phyloP scores from a whole-genome alignment of 768 basidiomycete genomes.

The Macrolepiota albuminosa region DNA sequence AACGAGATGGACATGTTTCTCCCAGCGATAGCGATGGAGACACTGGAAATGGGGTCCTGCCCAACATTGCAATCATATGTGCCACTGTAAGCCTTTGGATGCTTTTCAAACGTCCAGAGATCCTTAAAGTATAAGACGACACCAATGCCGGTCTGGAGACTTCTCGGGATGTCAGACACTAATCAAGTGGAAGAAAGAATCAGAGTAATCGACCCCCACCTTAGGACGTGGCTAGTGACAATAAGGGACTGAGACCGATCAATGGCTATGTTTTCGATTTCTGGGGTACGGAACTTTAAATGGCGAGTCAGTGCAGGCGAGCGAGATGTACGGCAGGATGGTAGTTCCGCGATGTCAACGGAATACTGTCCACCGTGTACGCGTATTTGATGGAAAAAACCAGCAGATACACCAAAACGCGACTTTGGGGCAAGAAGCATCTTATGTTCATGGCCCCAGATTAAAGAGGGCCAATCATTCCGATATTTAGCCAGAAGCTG shows the following conservation, averaged over 20 bases:
- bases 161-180: constrained; percentile 10
- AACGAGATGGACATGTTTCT: constrained; percentile 39
- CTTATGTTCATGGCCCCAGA: constrained; percentile 45
- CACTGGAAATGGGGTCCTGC: constrained; percentile 27
- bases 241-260: constrained; percentile 43
- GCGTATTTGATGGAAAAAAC: constrained; percentile 41
- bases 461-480: constrained; percentile 43
- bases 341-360: constrained; percentile 43
- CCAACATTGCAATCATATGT: constrained; percentile 39
- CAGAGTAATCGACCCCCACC: constrained; percentile 21
- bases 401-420: constrained; percentile 37
- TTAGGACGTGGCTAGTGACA: constrained; percentile 36
- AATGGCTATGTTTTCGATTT: constrained; percentile 39
- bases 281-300: constrained; percentile 37
- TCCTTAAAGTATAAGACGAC: constrained; percentile 51
- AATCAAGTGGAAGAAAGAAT: background rate
- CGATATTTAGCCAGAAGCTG: constrained; percentile 41
- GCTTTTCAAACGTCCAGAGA: constrained; percentile 52
- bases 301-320: constrained; percentile 40
- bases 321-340: constrained; percentile 41
- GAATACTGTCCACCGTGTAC: constrained; percentile 35
- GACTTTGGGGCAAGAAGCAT: constrained; percentile 33
- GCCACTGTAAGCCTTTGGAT: constrained; percentile 36
- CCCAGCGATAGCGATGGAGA: constrained; percentile 36
- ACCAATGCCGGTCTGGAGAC: constrained; percentile 35